These are phyloP conservation scores for Lanmaoa rubissima DNA, from an alignment of 768 basidiomycete species.

Conservation along the genomic window DNA sequence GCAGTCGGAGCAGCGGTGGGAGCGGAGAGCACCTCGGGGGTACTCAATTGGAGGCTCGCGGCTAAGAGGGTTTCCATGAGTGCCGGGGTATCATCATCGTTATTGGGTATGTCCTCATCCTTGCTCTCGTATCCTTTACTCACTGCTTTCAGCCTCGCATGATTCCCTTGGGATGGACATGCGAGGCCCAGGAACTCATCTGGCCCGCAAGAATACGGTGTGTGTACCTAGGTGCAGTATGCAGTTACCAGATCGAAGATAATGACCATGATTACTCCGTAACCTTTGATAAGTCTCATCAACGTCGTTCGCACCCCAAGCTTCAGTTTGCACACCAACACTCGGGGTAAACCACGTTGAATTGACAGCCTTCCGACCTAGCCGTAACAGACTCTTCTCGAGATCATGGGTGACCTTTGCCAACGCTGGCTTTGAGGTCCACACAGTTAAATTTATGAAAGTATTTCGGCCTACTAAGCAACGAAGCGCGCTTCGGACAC, in stretches of 20 bases:
- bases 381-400: neutral
- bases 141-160: neutral
- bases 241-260: neutral
- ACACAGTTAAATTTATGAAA: no score
- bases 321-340: neutral
- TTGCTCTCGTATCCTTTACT: neutral
- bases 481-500: no score
- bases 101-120: constrained; percentile 3
- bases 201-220: neutral
- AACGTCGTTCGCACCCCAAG: neutral
- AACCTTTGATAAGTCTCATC: neutral
- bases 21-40: constrained; percentile 65
- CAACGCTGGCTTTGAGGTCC: no score
- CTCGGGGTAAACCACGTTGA: neutral
- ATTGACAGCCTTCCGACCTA: neutral
- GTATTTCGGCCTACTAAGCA: no score
- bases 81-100: neutral
- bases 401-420: neutral
- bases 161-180: neutral
- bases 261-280: neutral
- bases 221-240: neutral
- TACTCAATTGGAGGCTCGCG: constrained; percentile 52
- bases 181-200: neutral
- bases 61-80: constrained; percentile 23
- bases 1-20: constrained; percentile 64